These are phyloP conservation scores for Hypoxylon subgilvum DNA, from an alignment of 495 filamentous ascomycete species.

Conservation along the genomic window DNA sequence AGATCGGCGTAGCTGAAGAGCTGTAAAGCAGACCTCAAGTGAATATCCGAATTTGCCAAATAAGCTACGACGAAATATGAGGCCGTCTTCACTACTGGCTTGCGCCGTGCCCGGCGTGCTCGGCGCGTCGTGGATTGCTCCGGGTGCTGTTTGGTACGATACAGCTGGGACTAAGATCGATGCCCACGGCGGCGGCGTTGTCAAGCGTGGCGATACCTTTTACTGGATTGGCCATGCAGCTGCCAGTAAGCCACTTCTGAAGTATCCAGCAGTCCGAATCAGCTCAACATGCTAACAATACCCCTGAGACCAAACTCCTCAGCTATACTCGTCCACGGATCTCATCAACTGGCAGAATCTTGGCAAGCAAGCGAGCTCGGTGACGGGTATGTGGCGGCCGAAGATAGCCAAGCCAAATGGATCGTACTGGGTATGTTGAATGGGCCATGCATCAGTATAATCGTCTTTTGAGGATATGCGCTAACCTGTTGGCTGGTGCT, in stretches of 20 bases:
- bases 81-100: conserved; percentile 28
- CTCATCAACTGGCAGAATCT: conserved; percentile 54
- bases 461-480: neutral
- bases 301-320: conserved; percentile 45
- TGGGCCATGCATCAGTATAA: neutral
- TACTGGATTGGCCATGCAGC: conserved; percentile 54
- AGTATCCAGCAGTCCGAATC: neutral
- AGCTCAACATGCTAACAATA: conserved; percentile 13
- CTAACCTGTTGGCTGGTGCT: conserved; percentile 3
- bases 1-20: conserved; percentile 24
- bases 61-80: conserved; percentile 27
- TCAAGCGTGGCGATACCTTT: conserved; percentile 44
- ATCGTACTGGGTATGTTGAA: conserved; percentile 46
- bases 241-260: conserved; percentile 39
- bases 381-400: conserved; percentile 50
- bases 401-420: conserved; percentile 56
- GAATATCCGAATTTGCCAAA: conserved; percentile 2
- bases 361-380: conserved; percentile 41
- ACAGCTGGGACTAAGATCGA: conserved; percentile 50
- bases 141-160: conserved; percentile 48
- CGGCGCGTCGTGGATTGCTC: conserved; percentile 43
- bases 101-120: conserved; percentile 22
- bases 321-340: conserved; percentile 54
- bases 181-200: conserved; percentile 49
- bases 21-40: neutral